A percentile compares a stretch with the other conserved stretches of the same genome.
Conservation (phyloP, 108 stramenopile species). For the Pelagomonas calceolata region DNA sequence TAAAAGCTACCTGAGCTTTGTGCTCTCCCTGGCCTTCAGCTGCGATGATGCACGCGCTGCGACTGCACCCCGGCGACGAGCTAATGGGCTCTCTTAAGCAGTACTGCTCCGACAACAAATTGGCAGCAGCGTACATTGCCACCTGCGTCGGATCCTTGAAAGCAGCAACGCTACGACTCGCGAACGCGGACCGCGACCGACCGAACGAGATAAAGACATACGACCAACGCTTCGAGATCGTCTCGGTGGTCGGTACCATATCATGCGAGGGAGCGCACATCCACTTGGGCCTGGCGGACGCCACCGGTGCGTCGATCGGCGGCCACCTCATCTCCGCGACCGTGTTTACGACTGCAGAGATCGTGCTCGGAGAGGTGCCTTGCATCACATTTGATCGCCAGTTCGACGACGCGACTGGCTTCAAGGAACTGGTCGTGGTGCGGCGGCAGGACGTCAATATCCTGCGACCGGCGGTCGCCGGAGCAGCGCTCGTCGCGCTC, state of each 20-base stretch:
- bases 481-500: too few relatives aligned
- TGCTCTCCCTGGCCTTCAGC: too few relatives aligned
- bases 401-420: slow-evolving; percentile 53
- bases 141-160: slow-evolving; percentile 56
- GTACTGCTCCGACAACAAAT: slow-evolving; percentile 26
- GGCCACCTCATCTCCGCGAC: slow-evolving; percentile 60
- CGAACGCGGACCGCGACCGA: slow-evolving; percentile 30
- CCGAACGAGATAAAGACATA: slow-evolving; percentile 17
- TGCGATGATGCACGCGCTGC: slow-evolving; percentile 24
- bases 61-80: slow-evolving; percentile 43
- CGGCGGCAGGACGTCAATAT: too few relatives aligned
- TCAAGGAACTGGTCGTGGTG: slow-evolving; percentile 39
- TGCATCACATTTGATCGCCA: slow-evolving; percentile 44
- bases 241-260: slow-evolving; percentile 59
- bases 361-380: slow-evolving; percentile 54
- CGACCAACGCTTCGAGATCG: slow-evolving; percentile 41
- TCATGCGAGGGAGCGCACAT: slow-evolving; percentile 44
- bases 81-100: slow-evolving; percentile 39
- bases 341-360: slow-evolving; percentile 59
- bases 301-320: slow-evolving; percentile 46
- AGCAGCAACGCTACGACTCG: slow-evolving; percentile 53
- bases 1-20: too few relatives aligned
- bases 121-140: slow-evolving; percentile 41
- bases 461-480: too few relatives aligned
- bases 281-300: slow-evolving; percentile 49